Conservation (phyloP, 805 yeast genomes). For the Suhomyces sp. region DNA sequence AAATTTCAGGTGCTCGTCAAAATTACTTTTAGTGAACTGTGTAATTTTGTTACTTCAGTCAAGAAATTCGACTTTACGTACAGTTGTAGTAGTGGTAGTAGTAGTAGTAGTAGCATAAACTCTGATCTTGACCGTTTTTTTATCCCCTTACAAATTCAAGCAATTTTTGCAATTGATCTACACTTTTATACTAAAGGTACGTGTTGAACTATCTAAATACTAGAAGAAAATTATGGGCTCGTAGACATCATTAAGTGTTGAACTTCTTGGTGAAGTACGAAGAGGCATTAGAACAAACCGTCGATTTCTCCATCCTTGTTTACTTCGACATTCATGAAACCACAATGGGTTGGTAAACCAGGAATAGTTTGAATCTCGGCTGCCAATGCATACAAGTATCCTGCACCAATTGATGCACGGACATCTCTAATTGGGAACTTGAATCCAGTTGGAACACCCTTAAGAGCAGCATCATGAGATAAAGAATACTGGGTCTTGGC, state of each 20-base stretch:
- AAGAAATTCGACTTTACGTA: too few species aligned
- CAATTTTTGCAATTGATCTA: background rate
- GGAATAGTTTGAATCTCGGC: slow-evolving; percentile 98
- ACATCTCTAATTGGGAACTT: slow-evolving; percentile 92
- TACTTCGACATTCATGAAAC: slow-evolving; percentile 96
- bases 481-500: slow-evolving; percentile 97
- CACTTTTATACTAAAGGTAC: background rate
- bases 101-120: too few species aligned
- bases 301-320: slow-evolving; percentile 81
- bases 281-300: slow-evolving; percentile 55
- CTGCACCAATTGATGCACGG: slow-evolving; percentile 94
- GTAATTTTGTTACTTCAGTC: background rate
- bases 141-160: background rate
- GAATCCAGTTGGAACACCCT: slow-evolving; percentile 94
- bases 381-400: slow-evolving; percentile 92
- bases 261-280: slow-evolving; percentile 3
- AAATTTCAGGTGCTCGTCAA: background rate
- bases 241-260: slow-evolving; percentile 7
- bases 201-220: slow-evolving; percentile 1
- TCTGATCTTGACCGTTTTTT: too few species aligned
- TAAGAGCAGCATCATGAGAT: slow-evolving; percentile 88
- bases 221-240: background rate
- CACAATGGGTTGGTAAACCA: slow-evolving; percentile 93
- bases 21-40: background rate
- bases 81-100: too few species aligned